These are phyloP conservation scores for Fomitopsis betulina DNA, from an alignment of 1,284 basidiomycete species.

Conservation along the genomic window DNA sequence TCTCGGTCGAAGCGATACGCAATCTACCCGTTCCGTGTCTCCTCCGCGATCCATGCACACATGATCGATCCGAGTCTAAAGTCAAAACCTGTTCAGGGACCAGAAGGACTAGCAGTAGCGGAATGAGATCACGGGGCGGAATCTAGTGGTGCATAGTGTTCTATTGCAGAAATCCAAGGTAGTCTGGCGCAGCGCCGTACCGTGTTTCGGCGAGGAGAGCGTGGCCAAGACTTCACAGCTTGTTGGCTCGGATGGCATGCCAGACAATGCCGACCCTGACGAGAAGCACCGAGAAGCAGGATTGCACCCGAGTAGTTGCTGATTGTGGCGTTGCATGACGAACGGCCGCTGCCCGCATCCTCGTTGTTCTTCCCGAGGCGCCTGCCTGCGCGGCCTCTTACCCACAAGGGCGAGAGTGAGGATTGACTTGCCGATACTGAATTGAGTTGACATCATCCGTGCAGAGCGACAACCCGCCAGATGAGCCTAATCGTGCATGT, in stretches of 20 bases:
- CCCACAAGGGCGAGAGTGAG: background rate
- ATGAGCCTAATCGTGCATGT: background rate
- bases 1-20: background rate
- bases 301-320: background rate
- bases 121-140: background rate
- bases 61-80: conserved; percentile 1
- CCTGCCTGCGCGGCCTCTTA: background rate
- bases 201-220: background rate
- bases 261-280: background rate
- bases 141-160: background rate
- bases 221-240: background rate
- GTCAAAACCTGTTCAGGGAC: background rate
- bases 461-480: background rate
- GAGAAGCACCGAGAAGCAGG: background rate
- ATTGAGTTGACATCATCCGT: background rate
- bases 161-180: background rate
- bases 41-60: background rate
- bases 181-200: background rate
- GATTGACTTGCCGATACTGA: background rate
- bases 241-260: background rate
- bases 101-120: background rate
- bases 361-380: background rate
- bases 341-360: background rate
- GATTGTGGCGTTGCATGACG: background rate
- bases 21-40: background rate